A percentile compares a stretch with the other conserved stretches of the same genome.
Conservation (phyloP, 2,329 filamentous ascomycete genomes). For the Xylaria hypoxylon region DNA sequence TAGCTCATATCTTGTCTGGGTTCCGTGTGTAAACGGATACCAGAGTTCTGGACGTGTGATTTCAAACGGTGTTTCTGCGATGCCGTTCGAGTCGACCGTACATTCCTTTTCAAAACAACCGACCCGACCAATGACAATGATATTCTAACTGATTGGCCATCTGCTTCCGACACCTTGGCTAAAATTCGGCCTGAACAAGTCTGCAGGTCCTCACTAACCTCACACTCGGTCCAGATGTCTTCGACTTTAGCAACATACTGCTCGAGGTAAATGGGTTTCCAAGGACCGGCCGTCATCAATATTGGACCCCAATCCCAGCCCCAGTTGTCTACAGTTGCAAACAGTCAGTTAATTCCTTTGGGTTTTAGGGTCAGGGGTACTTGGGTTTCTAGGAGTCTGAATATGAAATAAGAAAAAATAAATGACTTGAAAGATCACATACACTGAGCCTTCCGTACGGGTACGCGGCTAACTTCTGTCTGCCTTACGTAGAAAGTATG, state of each 20-base stretch:
- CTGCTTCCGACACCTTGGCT: conserved; percentile 53
- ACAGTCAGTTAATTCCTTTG: neutral
- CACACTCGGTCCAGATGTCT: conserved; percentile 64
- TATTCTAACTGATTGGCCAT: conserved; percentile 46
- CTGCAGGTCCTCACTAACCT: conserved; percentile 53
- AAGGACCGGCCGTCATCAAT: conserved; percentile 71
- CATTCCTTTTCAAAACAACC: conserved; percentile 42
- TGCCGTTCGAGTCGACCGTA: conserved; percentile 35
- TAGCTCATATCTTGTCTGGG: conserved; percentile 64
- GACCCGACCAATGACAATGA: conserved; percentile 43
- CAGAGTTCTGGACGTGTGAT: conserved; percentile 61
- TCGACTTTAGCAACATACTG: conserved; percentile 68
- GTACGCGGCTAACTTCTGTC: conserved; percentile 59
- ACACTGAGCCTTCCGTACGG: conserved; percentile 73
- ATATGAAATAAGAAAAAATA: neutral
- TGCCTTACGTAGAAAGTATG: conserved; percentile 65
- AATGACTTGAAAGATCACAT: conserved; percentile 4
- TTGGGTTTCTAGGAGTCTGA: neutral
- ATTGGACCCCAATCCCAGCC: conserved; percentile 79
- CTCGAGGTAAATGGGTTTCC: conserved; percentile 75
- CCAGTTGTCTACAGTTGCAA: conserved; percentile 55
- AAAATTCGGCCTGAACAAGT: conserved; percentile 53
- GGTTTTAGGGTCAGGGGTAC: neutral
- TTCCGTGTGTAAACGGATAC: conserved; percentile 53
- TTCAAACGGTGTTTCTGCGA: conserved; percentile 48